Base-by-base conservation (phyloP, 257 asterid genomes). In the Solanum chmielewskii region DNA sequence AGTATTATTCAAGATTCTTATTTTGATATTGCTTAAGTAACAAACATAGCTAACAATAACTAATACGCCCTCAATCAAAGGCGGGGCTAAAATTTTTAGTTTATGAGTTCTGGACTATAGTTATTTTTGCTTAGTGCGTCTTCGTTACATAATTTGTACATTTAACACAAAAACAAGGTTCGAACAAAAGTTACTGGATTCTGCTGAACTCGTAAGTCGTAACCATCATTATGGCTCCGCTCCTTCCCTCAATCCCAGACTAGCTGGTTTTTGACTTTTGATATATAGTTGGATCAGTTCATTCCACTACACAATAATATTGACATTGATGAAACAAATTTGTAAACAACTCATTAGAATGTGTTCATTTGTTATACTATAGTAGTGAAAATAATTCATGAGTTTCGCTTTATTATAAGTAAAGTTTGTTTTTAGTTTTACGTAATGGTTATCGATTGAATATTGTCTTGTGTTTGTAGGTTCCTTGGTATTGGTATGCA, bases 401-500 rank as follows among this genome's bases (percentile, higher is more conserved):
- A 45, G 49, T 71, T 45, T 71, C 33, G 41, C 12, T 41, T 3
- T 76, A 12, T 21, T 56, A 18, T 11, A 21, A 42, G 45, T 80
- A 42, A 14, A 27, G 41, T 82, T 62, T 47, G 37, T 69, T 62
- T 27, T 47, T 45, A 10, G 23, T 29, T 80, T 78, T 47, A 80
- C 68, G 2, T 80, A 25, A 47, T 47, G 44, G 27, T 47, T 47
- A 18, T 9, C 68, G 4, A 80, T 80, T 47, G 60, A 41, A 14
- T 83, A 20, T 6, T 69, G 60, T 44, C 21, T 75, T 31, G 86
- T 27, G 56, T 42, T 20, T 91, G 91, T 95, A 95, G 97, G 96
- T 95, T 68, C 91, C 95, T 49, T 92, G 94, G 98, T 95, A 94
- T 87, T 95, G 96, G 96, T 95, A 95, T 90, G 91, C 87, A 70